These are phyloP conservation scores for Trichoderma cornu-damae DNA, from an alignment of 2,329 filamentous ascomycete species.

Conservation along the genomic window DNA sequence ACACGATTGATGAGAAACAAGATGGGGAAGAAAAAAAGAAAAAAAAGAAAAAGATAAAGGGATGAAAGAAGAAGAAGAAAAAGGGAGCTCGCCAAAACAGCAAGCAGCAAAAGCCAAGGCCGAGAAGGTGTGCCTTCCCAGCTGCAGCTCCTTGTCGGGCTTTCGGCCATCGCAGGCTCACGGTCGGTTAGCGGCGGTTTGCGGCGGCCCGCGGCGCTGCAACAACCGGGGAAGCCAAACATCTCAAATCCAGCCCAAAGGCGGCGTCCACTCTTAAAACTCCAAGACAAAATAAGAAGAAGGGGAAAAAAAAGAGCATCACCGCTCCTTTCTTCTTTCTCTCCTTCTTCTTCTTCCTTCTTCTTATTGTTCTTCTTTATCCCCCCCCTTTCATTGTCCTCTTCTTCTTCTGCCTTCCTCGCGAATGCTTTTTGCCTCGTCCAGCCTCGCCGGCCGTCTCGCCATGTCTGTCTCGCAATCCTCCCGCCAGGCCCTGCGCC, in stretches of 20 bases:
- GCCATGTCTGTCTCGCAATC: slow-evolving; percentile 46
- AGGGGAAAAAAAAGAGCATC: background rate
- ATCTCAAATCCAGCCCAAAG: no score
- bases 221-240: no score
- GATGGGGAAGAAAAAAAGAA: background rate
- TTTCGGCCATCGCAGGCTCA: slow-evolving; percentile 18
- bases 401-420: background rate
- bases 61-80: background rate
- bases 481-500: slow-evolving; percentile 43
- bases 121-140: slow-evolving; percentile 4
- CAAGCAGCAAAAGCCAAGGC: background rate
- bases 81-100: background rate
- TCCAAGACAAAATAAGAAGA: background rate
- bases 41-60: background rate
- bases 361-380: background rate
- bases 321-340: background rate
- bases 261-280: no score
- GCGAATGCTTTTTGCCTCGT: background rate
- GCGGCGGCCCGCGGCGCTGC: slow-evolving; percentile 31
- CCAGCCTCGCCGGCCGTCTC: background rate
- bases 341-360: background rate
- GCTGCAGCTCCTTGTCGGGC: background rate
- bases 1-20: background rate
- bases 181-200: slow-evolving; percentile 39
- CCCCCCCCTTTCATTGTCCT: no score